Evolutionary conservation across 2,329 filamentous ascomycete species (phyloP), one percentile per base, ranked within the genome.

Genomic region (Neopestalotiopsis rosae): DNA sequence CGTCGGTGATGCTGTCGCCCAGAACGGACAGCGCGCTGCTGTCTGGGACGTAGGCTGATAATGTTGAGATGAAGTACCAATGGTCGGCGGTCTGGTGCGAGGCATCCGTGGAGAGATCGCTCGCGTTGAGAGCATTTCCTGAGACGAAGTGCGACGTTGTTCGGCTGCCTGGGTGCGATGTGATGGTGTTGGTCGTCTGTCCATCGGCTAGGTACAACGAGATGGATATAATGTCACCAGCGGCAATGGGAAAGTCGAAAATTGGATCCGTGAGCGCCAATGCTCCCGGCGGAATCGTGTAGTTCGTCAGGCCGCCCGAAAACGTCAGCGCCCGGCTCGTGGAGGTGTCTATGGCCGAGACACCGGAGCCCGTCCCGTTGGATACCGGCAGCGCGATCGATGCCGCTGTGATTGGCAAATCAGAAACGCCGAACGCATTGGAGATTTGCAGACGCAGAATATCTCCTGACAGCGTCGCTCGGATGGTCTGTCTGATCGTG

Each of bases 1-100:
- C 90, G 74, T 92, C 90, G 3, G 89, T 91, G 74, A 92, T 90
- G 73, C 86, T 89, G 77, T 92, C 90, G n/a, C 90, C 90, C 1
- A 92, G 80, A 30, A 92, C 84, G 24, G 83, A 85, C 42, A 91
- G 82, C 9, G 59, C 1, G 85, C 81, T 56, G 80, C 77, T 34
- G 14, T 34, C n/a, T 2, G 30, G 0, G n/a, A 83, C 77, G 79
- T 82, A 86, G n/a, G 83, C 88, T 76, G 91, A 88, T 9, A 91
- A 76, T 4, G 84, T 84, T 45, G 84, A 87, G 72, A 90, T 79
- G 71, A 90, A 89, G 78, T 89, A 91, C 88, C 88, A 87, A 76
- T 86, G 84, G 68, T 79, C 84, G 30, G 75, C 77, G 34, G 70
- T 71, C 30, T 72, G 71, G n/a, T 70, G 62, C 4, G 68, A 6